Evolutionary conservation across 148 eudicot species (phyloP).

Genomic region (Pouteria glomerata): DNA sequence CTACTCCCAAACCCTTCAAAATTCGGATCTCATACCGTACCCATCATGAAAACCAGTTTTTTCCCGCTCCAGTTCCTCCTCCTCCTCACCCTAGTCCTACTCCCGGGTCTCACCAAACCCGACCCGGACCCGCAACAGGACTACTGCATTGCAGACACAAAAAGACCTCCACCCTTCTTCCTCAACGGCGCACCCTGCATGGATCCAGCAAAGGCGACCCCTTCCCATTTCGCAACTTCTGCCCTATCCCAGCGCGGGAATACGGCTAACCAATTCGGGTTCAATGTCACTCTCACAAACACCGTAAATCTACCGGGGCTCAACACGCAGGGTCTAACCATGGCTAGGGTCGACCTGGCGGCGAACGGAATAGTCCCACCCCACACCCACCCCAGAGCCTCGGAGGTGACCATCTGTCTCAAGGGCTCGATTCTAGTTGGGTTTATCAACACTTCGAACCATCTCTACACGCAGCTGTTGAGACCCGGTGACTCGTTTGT

Average conservation of each 20-base stretch:
- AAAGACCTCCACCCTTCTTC: slow-evolving; percentile 23
- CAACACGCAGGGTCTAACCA: slow-evolving; percentile 64
- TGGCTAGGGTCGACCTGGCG: slow-evolving; percentile 68
- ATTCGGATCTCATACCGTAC: neutral
- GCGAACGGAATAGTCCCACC: slow-evolving; percentile 68
- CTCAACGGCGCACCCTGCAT: slow-evolving; percentile 59
- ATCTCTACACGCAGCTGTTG: slow-evolving; percentile 41
- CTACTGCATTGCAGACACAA: slow-evolving; percentile 62
- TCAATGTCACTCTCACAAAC: slow-evolving; percentile 50
- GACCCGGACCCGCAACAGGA: slow-evolving; percentile 86
- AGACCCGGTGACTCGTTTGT: slow-evolving; percentile 73
- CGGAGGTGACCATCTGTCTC: slow-evolving; percentile 67
- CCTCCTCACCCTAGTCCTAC: slow-evolving; percentile 15
- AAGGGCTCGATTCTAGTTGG: slow-evolving; percentile 69
- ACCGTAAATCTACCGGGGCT: slow-evolving; percentile 57
- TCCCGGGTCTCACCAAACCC: slow-evolving; percentile 15
- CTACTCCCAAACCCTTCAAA: no score
- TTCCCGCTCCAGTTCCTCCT: slow-evolving; percentile 18
- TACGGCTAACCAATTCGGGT: slow-evolving; percentile 48
- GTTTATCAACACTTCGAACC: slow-evolving; percentile 59
- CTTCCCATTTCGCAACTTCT: slow-evolving; percentile 67
- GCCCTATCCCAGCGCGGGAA: slow-evolving; percentile 59
- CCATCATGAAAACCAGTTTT: slow-evolving; percentile 24
- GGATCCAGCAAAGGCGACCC: slow-evolving; percentile 35
- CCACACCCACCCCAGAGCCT: slow-evolving; percentile 84